Base-by-base conservation (phyloP, 2,329 filamentous ascomycete species). In the Elsinoe fawcettii region DNA sequence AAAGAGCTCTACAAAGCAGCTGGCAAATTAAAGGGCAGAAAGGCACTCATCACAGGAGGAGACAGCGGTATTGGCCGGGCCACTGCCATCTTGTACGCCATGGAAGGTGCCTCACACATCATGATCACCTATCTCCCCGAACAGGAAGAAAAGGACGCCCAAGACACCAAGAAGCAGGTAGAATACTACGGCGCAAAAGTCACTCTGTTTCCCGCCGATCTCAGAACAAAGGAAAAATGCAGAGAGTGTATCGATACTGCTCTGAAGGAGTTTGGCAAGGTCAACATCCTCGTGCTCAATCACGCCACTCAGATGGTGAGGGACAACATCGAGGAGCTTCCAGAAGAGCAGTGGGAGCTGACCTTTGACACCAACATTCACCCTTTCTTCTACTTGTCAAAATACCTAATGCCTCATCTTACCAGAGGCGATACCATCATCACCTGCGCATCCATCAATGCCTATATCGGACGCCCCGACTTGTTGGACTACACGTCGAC, bases 341-440 rank as follows among this genome's bases (percentile, higher is more conserved):
- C 80, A 25, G 87, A 90, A 80, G 86, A 89, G 4, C 88, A 93
- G 73, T 93, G 87, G 88, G 65, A 85, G 54, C 77, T 84, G 59
- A 92, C 87, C 0, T 92, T 95, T 73, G 78, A 89, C 71, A 88
- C 84, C 49, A 95, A 93, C 73, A 90, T 93, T 66, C 86, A 92
- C 70, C 80, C 86, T 2, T 86, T 83, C 75, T 93, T 90, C 77
- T 92, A 84, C 74, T 76, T 92, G 34, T 80, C 87, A 60, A 93
- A 93, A 70, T 89, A 91, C 66, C 73, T 79, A 11, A 76, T 93
- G 9, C 83, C 83, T 0, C 85, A 91, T 71, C 87, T 93, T 83
- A 80, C 82, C 66, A 70, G 71, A n/a, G 88, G 89, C 34, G 79
- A 82, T 57, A 84, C 82, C 23, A 90, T 95, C 69, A 90, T 95